Base-by-base conservation (phyloP, 2,329 filamentous ascomycete species). In the Xylaria sp. region DNA sequence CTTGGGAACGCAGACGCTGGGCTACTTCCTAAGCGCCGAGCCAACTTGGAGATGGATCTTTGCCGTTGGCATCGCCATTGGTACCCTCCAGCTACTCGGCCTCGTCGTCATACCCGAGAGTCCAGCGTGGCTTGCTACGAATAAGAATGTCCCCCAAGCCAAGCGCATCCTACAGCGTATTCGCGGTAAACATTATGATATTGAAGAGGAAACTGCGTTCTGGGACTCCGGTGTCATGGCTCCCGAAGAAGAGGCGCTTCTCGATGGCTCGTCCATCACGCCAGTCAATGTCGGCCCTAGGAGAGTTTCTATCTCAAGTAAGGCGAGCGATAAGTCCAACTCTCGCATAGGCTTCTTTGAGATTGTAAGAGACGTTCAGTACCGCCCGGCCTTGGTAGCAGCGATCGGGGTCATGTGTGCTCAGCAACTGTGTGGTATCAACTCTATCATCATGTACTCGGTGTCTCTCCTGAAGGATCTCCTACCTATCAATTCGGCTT, bases 381-480 rank as follows among this genome's bases (percentile, higher is more conserved):
- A 91, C 70, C 85, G 89, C 3, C 88, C 87, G 0, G 90, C 90
- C 54, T 88, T 96, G 55, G 83, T 95, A 62, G 92, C 93, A 4
- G 91, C 96, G 3, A 85, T 96, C 11, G 93, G 92, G 1, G 89
- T 96, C 68, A 97, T 98, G 93, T 83, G 93, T 60, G 90, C 91
- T 0, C 95, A 98, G 75, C 95, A 99, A 75, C 83, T 97, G 37
- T 94, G 91, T 60, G 94, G 92, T 47, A 94, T 98, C 79, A 98
- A 99, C 83, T 94, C 90, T 60, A 94, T 98, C 72, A 90, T 98
- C 77, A 97, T 99, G 93, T 99, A 99, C 77, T 96, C 93, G 2
- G 95, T 98, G 5, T 93, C 91, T 0, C 87, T 99, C 1, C 85
- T 99, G 13, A 87, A 90, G 31, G 87, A 88, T 65, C 84, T 98